Evolutionary conservation across 257 asterid genomes (phyloP).

Genomic region (Petunia secreta): DNA sequence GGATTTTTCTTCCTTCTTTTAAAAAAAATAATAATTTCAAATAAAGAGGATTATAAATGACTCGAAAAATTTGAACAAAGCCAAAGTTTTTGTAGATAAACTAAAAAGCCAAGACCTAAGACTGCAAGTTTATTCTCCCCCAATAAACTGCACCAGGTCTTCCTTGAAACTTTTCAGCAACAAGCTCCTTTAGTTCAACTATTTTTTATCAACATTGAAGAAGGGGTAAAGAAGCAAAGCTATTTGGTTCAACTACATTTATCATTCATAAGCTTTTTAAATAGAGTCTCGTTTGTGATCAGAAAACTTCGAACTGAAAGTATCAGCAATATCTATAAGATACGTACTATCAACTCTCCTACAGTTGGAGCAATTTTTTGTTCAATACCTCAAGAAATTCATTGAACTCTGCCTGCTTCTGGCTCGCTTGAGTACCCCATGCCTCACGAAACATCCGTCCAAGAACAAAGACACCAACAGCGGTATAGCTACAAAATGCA

Average conservation of each 20-base stretch:
- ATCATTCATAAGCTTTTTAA: constrained; percentile 19
- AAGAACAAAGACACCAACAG: constrained; percentile 97
- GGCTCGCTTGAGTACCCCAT: constrained; percentile 86
- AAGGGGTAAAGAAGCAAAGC: too few relatives aligned
- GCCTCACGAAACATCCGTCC: constrained; percentile 89
- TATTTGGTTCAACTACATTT: neutral
- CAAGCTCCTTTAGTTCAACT: neutral
- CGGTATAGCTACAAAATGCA: constrained; percentile 73
- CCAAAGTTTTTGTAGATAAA: constrained; percentile 8
- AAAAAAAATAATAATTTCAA: too few relatives aligned
- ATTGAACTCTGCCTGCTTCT: constrained; percentile 94
- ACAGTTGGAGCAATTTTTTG: neutral
- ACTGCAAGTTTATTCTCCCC: constrained; percentile 4
- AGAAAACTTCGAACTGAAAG: constrained; percentile 16
- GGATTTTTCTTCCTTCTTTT: neutral
- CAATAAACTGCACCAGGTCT: constrained; percentile 4
- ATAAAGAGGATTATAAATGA: too few relatives aligned
- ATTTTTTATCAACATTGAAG: too few relatives aligned
- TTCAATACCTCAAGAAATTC: constrained; percentile 78
- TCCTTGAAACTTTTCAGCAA: neutral
- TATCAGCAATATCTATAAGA: neutral
- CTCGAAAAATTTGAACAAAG: neutral
- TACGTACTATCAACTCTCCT: neutral
- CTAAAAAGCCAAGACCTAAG: constrained; percentile 7
- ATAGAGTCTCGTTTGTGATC: neutral